phyloP scores from a whole-genome alignment of 345 rosid species.

The Melaleuca alternifolia region DNA sequence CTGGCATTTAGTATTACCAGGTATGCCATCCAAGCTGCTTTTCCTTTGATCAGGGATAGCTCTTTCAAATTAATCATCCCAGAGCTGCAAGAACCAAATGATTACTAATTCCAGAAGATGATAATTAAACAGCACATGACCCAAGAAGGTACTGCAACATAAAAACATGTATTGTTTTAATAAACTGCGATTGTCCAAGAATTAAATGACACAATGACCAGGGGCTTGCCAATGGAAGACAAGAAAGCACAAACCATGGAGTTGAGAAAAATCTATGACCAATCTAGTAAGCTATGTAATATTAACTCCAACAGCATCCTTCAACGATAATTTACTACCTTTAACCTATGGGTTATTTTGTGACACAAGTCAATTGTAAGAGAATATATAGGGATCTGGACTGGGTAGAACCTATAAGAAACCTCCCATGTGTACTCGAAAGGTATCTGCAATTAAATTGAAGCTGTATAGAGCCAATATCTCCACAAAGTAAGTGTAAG shows the following conservation, averaged over 20 bases:
- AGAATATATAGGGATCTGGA: neutral
- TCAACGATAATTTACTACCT: neutral
- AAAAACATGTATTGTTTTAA: neutral
- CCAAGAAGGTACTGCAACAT: neutral
- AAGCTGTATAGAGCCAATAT: neutral
- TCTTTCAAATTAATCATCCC: conserved; percentile 24
- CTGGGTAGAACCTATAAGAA: neutral
- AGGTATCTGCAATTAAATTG: neutral
- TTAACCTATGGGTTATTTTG: neutral
- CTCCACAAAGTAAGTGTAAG: neutral
- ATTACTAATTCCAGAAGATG: neutral
- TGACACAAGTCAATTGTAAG: neutral
- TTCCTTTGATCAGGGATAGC: conserved; percentile 54
- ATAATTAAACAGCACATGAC: neutral
- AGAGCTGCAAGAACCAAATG: conserved; percentile 14
- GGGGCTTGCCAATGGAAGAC: neutral
- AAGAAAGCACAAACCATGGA: neutral
- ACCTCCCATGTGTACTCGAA: neutral
- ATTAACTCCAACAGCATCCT: neutral
- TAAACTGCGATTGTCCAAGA: neutral
- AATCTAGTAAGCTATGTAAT: neutral
- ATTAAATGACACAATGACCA: neutral
- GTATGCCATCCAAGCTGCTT: conserved; percentile 97
- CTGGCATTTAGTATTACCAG: conserved; percentile 31
- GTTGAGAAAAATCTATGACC: neutral